Evolutionary conservation across 257 asterid species (phyloP), one percentile per base, ranked within the genome.

Genomic region (Schizonepeta tenuifolia): DNA sequence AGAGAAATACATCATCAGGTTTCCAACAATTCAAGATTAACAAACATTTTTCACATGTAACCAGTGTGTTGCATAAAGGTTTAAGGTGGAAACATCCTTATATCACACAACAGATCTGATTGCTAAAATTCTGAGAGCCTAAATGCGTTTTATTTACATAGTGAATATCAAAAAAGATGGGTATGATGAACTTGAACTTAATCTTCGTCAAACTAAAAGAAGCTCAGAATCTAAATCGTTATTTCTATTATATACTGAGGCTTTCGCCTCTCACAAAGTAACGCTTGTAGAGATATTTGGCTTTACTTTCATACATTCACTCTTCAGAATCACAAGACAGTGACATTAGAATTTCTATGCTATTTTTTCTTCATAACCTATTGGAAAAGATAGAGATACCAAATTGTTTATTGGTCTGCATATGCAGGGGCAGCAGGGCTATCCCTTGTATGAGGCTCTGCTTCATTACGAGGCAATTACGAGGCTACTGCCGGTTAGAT

Each of bases 1-100:
- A 72, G 60, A 82, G 56, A 82, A 55, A 58, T 21, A 73, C 58
- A 41, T 59, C 3, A 68, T 91, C 81, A 89, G 84, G 28, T 65
- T 15, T 65, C 31, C 31, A 1, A 7, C 49, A 72, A 31, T 57
- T 43, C 20, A 21, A 59, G 68, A 15, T 55, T 22, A 49, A 53
- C 38, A 76, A 61, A 51, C 57, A 43, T 38, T 49, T 56, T 65
- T 20, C 47, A 28, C 55, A 50, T 26, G 70, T 51, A 58, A 65
- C 68, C 57, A 33, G 69, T 15, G 33, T 49, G 18, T 51, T 40
- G 55, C 65, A 44, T 54, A 41, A 57, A 65, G 38, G 61, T 14
- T 51, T 35, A 61, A 41, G 50, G 63, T 18, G 12, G 21, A 71
- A 65, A 35, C 21, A 21, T 22, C 22, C 22, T 33, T 26, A 65